Percentiles rank a stretch among this genome's conserved stretches.
phyloP scores from a whole-genome alignment of 1,284 basidiomycete species.

The Grifola frondosa region DNA sequence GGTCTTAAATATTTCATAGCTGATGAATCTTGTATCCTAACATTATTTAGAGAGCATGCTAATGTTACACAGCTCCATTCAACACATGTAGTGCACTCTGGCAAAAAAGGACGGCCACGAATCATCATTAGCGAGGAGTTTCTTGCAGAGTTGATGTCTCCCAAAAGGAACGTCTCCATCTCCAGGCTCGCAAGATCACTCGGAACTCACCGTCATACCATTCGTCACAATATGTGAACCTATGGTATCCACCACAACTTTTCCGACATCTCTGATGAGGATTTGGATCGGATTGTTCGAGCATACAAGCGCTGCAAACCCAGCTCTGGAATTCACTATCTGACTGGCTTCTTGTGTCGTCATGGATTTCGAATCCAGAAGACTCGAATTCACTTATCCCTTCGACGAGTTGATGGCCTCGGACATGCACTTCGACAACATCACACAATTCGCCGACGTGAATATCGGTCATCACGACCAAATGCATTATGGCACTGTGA shows the following conservation, averaged over 20 bases:
- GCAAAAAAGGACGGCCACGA: constrained; percentile 6
- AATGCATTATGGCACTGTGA: constrained; percentile 49
- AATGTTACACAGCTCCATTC: neutral
- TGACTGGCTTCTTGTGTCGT: neutral
- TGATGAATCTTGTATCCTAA: too few relatives aligned
- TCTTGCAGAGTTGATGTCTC: constrained; percentile 7
- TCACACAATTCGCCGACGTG: constrained; percentile 20
- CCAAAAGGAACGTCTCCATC: constrained; percentile 5
- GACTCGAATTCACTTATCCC: constrained; percentile 6
- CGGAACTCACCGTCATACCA: constrained; percentile 8
- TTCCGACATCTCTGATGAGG: constrained; percentile 7
- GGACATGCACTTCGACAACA: constrained; percentile 12
- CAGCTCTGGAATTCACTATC: constrained; percentile 16
- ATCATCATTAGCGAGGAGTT: constrained; percentile 7
- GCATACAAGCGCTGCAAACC: constrained; percentile 13
- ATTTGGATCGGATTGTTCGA: constrained; percentile 12
- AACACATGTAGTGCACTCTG: neutral
- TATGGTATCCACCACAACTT: constrained; percentile 3
- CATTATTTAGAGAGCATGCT: neutral
- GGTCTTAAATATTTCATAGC: neutral
- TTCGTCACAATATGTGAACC: constrained; percentile 2
- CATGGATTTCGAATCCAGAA: constrained; percentile 13
- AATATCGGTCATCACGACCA: constrained; percentile 35
- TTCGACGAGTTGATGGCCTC: constrained; percentile 20
- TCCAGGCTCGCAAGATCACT: constrained; percentile 7